These are phyloP conservation scores for Populus nigra DNA, from an alignment of 345 rosid genomes.

Conservation along the genomic window DNA sequence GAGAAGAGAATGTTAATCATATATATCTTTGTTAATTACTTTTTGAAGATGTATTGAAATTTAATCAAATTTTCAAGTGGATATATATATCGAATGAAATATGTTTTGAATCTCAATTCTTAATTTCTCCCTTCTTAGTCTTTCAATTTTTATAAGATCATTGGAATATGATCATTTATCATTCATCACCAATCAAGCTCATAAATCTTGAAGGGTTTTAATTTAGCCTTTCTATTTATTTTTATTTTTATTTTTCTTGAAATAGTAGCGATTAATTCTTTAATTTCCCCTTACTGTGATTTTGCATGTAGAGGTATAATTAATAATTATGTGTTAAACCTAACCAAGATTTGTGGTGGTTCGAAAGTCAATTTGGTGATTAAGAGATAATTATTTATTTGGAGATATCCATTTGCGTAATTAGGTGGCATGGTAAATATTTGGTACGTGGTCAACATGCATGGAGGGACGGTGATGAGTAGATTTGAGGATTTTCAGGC, in stretches of 20 bases:
- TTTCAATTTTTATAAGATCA: too few species aligned
- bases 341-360: constrained; percentile 5
- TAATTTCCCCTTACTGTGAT: too few species aligned
- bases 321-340: constrained; percentile 19
- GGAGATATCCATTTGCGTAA: neutral
- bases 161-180: too few species aligned
- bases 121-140: neutral
- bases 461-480: constrained; percentile 2
- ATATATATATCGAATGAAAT: neutral
- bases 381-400: neutral
- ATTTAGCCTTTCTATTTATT: too few species aligned
- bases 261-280: too few species aligned
- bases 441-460: constrained; percentile 24
- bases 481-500: constrained; percentile 13
- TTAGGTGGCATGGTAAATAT: constrained; percentile 2
- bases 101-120: too few species aligned
- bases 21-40: neutral
- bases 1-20: neutral
- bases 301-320: too few species aligned
- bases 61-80: neutral
- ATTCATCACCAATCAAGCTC: neutral
- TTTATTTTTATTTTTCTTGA: too few species aligned
- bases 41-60: neutral
- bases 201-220: neutral
- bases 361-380: neutral